These are phyloP conservation scores for Aspergillus fischeri DNA, from an alignment of 2,329 filamentous ascomycete species.

Conservation along the genomic window DNA sequence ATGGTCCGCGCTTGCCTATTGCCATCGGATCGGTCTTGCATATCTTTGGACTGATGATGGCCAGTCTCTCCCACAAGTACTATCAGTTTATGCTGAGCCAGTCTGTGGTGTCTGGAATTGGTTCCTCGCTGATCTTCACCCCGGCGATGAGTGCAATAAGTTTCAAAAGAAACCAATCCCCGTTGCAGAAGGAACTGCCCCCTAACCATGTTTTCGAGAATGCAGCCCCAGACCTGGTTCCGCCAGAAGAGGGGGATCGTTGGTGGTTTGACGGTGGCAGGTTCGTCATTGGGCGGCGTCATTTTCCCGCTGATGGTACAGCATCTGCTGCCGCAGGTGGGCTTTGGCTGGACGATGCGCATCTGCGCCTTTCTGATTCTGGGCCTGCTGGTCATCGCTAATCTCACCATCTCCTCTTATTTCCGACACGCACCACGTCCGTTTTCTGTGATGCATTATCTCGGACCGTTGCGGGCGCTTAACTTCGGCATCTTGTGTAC, in stretches of 20 bases:
- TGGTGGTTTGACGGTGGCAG: too few relatives aligned
- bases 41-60: conserved; percentile 54
- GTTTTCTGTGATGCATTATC: too few relatives aligned
- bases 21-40: conserved; percentile 47
- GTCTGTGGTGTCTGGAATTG: neutral
- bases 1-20: conserved; percentile 55
- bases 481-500: too few relatives aligned
- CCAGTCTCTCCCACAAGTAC: conserved; percentile 46
- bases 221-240: too few relatives aligned
- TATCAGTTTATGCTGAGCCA: conserved; percentile 30
- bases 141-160: too few relatives aligned
- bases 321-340: conserved; percentile 47
- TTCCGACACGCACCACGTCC: too few relatives aligned
- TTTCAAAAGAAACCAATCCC: too few relatives aligned
- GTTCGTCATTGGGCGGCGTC: conserved; percentile 45
- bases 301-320: conserved; percentile 57
- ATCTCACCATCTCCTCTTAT: neutral
- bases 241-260: too few relatives aligned
- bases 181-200: too few relatives aligned
- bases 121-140: neutral
- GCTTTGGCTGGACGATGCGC: conserved; percentile 54
- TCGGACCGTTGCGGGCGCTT: too few relatives aligned
- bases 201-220: too few relatives aligned
- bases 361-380: conserved; percentile 56
- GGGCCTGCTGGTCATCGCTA: conserved; percentile 40